A percentile compares a stretch with the other conserved stretches of the same genome.
phyloP scores from a whole-genome alignment of 768 basidiomycete species.

The Auricularia auricula-judae region DNA sequence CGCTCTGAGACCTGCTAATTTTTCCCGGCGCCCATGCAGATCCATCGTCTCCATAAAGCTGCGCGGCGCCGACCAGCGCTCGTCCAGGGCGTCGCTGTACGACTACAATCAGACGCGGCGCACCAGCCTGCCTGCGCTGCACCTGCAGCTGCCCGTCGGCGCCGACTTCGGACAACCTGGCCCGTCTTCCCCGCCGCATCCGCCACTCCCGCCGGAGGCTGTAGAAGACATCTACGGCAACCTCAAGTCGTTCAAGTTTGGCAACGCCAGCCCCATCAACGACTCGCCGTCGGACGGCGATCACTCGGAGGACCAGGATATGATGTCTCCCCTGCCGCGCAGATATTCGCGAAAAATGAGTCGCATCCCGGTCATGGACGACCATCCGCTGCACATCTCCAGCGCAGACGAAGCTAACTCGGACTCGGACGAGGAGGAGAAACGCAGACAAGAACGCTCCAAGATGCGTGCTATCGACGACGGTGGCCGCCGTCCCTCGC shows the following conservation, averaged over 20 bases:
- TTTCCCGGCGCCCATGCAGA: background rate
- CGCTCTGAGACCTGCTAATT: background rate
- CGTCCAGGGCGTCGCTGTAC: background rate
- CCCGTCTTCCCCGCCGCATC: background rate
- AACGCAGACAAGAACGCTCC: conserved; percentile 19
- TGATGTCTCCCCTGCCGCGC: background rate
- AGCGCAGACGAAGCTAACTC: conserved; percentile 16
- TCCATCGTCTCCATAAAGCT: background rate
- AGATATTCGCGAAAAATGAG: background rate
- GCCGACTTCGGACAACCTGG: background rate
- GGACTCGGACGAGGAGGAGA: conserved; percentile 27
- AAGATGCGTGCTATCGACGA: conserved; percentile 36
- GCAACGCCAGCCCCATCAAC: background rate
- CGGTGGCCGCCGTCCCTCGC: conserved; percentile 28
- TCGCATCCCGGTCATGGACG: background rate
- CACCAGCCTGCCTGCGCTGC: background rate
- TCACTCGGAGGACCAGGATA: background rate
- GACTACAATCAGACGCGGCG: background rate
- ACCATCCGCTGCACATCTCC: background rate
- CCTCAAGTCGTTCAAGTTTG: background rate
- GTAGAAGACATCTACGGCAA: background rate
- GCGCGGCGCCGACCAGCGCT: background rate
- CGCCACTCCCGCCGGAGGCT: background rate
- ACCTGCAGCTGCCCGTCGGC: background rate
- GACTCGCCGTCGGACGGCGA: background rate